Evolutionary conservation across 1,139 yeast genomes (phyloP).

Genomic region (Yamadazyma epiphylla): DNA sequence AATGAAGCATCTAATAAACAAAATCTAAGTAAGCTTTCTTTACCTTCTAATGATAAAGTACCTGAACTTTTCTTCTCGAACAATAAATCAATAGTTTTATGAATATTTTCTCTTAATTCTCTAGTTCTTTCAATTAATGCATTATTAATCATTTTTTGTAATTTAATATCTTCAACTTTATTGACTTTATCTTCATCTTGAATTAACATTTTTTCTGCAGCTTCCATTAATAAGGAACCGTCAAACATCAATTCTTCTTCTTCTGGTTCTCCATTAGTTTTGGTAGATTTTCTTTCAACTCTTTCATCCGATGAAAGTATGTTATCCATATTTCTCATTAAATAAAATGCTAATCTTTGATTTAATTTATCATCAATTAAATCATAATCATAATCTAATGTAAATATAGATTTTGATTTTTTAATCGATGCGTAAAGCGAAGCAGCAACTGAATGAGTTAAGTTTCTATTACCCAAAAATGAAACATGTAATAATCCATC

Average conservation of each 20-base stretch:
- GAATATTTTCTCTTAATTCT: constrained; percentile 39
- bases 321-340: constrained; percentile 79
- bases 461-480: constrained; percentile 56
- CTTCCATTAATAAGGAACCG: constrained; percentile 53
- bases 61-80: constrained; percentile 36
- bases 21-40: constrained; percentile 40
- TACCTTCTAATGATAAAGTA: constrained; percentile 39
- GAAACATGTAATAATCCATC: constrained; percentile 73
- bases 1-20: constrained; percentile 43
- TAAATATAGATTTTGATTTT: constrained; percentile 58
- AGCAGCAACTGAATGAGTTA: constrained; percentile 59
- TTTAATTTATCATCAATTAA: constrained; percentile 65
- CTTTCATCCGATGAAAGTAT: constrained; percentile 6
- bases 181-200: constrained; percentile 28
- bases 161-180: constrained; percentile 32
- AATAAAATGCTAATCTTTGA: constrained; percentile 73
- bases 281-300: constrained; percentile 1
- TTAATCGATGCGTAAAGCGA: constrained; percentile 71
- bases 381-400: constrained; percentile 71
- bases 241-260: constrained; percentile 47
- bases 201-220: constrained; percentile 58
- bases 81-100: constrained; percentile 36
- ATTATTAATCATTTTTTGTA: constrained; percentile 37
- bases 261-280: constrained; percentile 18
- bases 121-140: constrained; percentile 42